Percentiles rank a stretch among this genome's conserved stretches.
Conservation (phyloP, 1,284 basidiomycete genomes). For the Flammula alnicola region DNA sequence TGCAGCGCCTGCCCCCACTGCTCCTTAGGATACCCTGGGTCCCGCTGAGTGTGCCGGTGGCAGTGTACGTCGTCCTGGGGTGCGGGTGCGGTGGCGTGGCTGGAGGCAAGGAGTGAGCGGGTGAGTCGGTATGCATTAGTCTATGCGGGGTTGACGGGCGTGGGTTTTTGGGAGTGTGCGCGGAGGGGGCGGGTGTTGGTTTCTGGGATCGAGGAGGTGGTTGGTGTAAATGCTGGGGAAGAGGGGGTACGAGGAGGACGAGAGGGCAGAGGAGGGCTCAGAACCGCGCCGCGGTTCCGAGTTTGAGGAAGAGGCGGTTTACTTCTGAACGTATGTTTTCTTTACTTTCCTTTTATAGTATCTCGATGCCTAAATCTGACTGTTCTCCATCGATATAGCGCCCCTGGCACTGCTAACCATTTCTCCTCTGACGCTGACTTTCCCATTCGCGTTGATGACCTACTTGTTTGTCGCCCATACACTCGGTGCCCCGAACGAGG, state of each 20-base stretch:
- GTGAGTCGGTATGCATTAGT: constrained; percentile 84
- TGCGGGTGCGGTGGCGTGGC: constrained; percentile 51
- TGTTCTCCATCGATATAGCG: constrained; percentile 42
- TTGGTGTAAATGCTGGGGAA: constrained; percentile 21
- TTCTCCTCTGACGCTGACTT: constrained; percentile 76
- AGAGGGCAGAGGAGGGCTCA: background rate
- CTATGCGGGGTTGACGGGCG: constrained; percentile 87
- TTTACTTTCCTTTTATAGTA: background rate
- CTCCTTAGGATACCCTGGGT: constrained; percentile 30
- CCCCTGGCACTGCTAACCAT: constrained; percentile 78
- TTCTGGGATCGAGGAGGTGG: constrained; percentile 45
- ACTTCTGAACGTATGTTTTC: constrained; percentile 58
- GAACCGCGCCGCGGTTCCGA: constrained; percentile 25
- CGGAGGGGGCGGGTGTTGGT: constrained; percentile 68
- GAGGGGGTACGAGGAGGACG: constrained; percentile 11
- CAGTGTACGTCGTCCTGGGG: constrained; percentile 40
- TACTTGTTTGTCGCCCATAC: constrained; percentile 91
- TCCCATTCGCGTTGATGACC: constrained; percentile 82
- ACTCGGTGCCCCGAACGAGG: constrained; percentile 75
- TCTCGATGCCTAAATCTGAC: constrained; percentile 5
- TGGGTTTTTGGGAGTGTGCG: constrained; percentile 81
- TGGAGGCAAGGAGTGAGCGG: constrained; percentile 71
- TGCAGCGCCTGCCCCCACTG: constrained; percentile 48
- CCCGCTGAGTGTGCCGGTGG: constrained; percentile 52
- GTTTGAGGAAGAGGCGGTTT: constrained; percentile 53